Conservation (phyloP, 768 basidiomycete species). For the Boletus edulis region DNA sequence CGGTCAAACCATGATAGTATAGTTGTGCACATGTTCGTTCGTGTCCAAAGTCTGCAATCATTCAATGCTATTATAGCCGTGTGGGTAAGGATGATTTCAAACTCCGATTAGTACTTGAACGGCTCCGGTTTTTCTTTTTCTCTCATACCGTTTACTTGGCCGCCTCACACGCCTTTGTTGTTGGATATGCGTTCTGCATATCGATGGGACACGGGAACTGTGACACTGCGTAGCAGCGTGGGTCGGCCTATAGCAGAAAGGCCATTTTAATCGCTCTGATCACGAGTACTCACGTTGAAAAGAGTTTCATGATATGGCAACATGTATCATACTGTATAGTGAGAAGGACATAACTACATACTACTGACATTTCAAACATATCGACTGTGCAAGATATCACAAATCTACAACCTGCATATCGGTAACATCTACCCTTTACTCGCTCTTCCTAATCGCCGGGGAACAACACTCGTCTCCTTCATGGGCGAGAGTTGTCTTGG, state of each 20-base stretch:
- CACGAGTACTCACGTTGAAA: conserved; percentile 64
- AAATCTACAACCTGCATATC: background rate
- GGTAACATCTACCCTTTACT: conserved; percentile 19
- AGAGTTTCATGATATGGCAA: conserved; percentile 89
- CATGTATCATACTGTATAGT: conserved; percentile 25
- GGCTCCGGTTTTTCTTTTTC: background rate
- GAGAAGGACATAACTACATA: background rate
- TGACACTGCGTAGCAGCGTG: conserved; percentile 32
- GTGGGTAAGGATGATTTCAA: background rate
- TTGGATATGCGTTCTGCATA: conserved; percentile 61
- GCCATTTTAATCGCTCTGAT: conserved; percentile 87
- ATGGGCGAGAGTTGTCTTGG: conserved; percentile 68
- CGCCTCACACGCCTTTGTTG: conserved; percentile 44
- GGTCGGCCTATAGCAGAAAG: conserved; percentile 49
- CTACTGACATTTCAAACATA: background rate
- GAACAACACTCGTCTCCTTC: conserved; percentile 51
- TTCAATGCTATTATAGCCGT: no score
- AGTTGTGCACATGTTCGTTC: conserved; percentile 9
- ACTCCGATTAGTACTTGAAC: no score
- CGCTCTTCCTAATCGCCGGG: conserved; percentile 37
- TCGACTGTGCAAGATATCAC: background rate
- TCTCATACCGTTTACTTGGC: conserved; percentile 41
- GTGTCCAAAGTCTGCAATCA: background rate
- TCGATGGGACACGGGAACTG: conserved; percentile 43
- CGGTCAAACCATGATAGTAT: conserved; percentile 23